phyloP scores from a whole-genome alignment of 495 filamentous ascomycete genomes.

The Aspergillus coremiiformis region DNA sequence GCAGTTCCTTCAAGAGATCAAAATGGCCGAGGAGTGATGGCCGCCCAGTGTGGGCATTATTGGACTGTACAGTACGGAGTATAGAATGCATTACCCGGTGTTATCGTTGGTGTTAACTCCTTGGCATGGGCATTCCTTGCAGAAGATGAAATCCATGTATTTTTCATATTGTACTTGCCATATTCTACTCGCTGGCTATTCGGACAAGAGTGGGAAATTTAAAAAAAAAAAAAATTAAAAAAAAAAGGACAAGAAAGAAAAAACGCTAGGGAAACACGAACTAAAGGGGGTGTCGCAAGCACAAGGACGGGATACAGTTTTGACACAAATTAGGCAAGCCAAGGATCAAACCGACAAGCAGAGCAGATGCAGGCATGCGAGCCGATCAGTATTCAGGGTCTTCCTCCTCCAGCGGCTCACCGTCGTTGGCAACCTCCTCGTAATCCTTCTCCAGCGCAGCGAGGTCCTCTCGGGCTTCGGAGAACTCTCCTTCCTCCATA shows the following conservation, averaged over 20 bases:
- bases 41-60: not conserved
- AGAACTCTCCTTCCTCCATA: conserved; percentile 95
- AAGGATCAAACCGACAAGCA: conserved; percentile 18
- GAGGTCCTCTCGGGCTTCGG: conserved; percentile 82
- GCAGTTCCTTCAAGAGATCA: conserved; percentile 46
- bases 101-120: not conserved
- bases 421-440: conserved; percentile 80
- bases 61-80: conserved; percentile 1
- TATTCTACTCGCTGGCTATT: conserved; percentile 9
- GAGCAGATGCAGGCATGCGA: not conserved
- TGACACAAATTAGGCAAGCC: conserved; percentile 13
- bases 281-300: conserved; percentile 26
- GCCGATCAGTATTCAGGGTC: conserved; percentile 61
- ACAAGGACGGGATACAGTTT: conserved; percentile 16
- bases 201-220: conserved; percentile 2
- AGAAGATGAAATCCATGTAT: not conserved
- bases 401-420: conserved; percentile 51
- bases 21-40: conserved; percentile 19
- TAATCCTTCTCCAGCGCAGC: conserved; percentile 89
- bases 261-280: conserved; percentile 24
- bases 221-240: too few species aligned
- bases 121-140: too few species aligned
- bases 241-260: too few species aligned
- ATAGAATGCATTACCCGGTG: not conserved
- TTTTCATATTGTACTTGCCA: conserved; percentile 1